phyloP scores from a whole-genome alignment of 257 asterid genomes.

The Scutellaria minor region DNA sequence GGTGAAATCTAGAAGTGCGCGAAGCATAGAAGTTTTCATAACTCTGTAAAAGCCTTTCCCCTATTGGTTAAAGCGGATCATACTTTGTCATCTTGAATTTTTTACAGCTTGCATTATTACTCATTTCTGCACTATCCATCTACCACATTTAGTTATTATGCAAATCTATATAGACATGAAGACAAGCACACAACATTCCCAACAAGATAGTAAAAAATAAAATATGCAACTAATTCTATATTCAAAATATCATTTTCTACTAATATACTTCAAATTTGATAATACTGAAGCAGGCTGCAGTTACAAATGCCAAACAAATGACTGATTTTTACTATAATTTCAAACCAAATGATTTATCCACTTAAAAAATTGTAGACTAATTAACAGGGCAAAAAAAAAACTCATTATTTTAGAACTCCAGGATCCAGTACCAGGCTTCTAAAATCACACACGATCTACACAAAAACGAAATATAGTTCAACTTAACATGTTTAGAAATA shows the following conservation, averaged over 20 bases:
- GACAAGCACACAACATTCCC: background rate
- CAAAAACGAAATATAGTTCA: conserved; percentile 24
- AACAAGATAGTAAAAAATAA: background rate
- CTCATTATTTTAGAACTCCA: background rate
- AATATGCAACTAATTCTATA: background rate
- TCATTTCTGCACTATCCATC: conserved; percentile 1
- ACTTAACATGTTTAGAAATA: background rate
- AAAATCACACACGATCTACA: conserved; percentile 11
- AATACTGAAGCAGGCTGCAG: conserved; percentile 1
- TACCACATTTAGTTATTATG: background rate
- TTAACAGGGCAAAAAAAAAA: background rate
- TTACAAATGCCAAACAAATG: background rate
- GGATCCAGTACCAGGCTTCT: background rate
- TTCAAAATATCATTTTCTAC: background rate
- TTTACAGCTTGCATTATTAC: background rate
- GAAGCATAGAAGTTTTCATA: background rate
- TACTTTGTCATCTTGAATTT: conserved; percentile 25
- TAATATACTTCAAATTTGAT: background rate
- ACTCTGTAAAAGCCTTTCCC: conserved; percentile 12
- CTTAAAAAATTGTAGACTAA: background rate
- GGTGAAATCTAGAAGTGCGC: background rate
- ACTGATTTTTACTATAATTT: background rate
- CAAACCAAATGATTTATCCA: background rate
- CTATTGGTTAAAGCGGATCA: background rate
- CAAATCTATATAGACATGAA: background rate